Base-by-base conservation (phyloP, 768 basidiomycete species). In the Porphyrellus cyaneotinctus region DNA sequence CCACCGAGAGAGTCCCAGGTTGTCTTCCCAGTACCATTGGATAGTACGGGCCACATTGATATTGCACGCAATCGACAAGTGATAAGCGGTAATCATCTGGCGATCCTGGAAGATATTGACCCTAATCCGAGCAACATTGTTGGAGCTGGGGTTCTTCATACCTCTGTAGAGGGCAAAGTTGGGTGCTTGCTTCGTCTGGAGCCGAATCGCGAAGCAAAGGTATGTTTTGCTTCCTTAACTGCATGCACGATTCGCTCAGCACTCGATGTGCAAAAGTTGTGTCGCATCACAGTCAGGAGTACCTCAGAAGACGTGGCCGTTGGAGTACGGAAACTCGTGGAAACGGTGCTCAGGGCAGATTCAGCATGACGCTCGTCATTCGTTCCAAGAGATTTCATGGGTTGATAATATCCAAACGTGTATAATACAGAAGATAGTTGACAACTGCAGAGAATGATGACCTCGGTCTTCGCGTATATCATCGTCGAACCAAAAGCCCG, bases 121-220 rank as follows among this genome's bases (percentile, higher is more conserved):
- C 91, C 94, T 26, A 99, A 97, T 70, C 85, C 88, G n/a, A 84
- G 78, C 64, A 99, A 99, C 64, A 69, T 93, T 38, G 95, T 98
- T 17, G 89, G 83, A 20, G 97, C 94, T n/a, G 95, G 89, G n/a
- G 91, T 99, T 30, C 73, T 99, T 46, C 93, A 98, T 67, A 95
- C 85, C 75, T 86, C 88, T n/a, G 69, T 75, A 6, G 88, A 88
- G 4, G 95, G 95, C 31, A 98, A 98, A 71, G 91, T 98, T 45
- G 97, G 97, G 7, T 98, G 97, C 65, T 74, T 99, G 56, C 70
- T 97, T 58, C 81, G 97, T 49, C 69, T 97, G 26, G 97, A 99
- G 70, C 97, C 97, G 2, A 99, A 97, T 72, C 81, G 83, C 47
- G 94, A 97, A 54, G 97, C 95, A 24, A 95, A 97, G 80, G 93